These are phyloP conservation scores for Nannochloropsis granulata DNA, from an alignment of 108 stramenopile species.

Conservation along the genomic window DNA sequence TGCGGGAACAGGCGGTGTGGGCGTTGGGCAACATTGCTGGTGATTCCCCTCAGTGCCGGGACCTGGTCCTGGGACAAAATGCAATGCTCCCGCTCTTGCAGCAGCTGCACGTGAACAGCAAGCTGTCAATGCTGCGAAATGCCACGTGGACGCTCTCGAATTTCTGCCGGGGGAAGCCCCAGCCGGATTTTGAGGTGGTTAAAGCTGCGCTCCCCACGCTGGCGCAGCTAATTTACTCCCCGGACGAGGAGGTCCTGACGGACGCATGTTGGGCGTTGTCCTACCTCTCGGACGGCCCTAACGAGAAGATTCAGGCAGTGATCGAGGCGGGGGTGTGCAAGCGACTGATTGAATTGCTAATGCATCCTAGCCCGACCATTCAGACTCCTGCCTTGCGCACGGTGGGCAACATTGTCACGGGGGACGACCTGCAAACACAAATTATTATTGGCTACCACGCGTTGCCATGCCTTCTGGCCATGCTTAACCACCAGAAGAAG, in stretches of 20 bases:
- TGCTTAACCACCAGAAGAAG: slow-evolving; percentile 80
- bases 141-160: slow-evolving; percentile 98
- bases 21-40: slow-evolving; percentile 98
- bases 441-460: slow-evolving; percentile 89
- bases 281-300: slow-evolving; percentile 86
- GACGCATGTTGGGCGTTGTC: slow-evolving; percentile 98
- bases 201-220: slow-evolving; percentile 71
- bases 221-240: slow-evolving; percentile 75
- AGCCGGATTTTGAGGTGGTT: slow-evolving; percentile 86
- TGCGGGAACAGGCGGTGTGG: slow-evolving; percentile 96
- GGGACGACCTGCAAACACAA: slow-evolving; percentile 62
- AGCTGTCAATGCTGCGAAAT: slow-evolving; percentile 90
- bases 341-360: slow-evolving; percentile 79
- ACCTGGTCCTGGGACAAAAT: slow-evolving; percentile 68
- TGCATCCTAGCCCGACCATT: slow-evolving; percentile 72
- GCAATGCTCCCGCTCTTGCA: slow-evolving; percentile 83
- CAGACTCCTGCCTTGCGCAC: slow-evolving; percentile 94
- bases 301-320: slow-evolving; percentile 96
- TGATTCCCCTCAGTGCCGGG: slow-evolving; percentile 85
- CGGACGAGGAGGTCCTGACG: slow-evolving; percentile 93
- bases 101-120: slow-evolving; percentile 56
- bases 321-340: slow-evolving; percentile 91
- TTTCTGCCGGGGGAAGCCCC: slow-evolving; percentile 97
- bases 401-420: slow-evolving; percentile 38
- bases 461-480: slow-evolving; percentile 73